Evolutionary conservation across 1,284 basidiomycete genomes (phyloP).

Genomic region (Erythrobasidium hasegawianum): DNA sequence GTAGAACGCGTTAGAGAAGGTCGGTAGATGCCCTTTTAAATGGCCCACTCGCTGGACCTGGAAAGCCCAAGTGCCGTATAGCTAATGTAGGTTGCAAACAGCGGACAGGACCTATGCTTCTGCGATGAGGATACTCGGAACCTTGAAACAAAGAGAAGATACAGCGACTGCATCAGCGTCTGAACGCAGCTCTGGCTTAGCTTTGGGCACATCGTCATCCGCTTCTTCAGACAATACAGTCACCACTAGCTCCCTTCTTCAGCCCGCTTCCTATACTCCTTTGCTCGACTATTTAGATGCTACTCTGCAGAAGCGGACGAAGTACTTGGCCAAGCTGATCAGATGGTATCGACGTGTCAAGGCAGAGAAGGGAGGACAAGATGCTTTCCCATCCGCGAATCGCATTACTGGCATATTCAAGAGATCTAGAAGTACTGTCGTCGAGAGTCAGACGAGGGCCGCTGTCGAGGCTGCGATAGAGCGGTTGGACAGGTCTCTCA

Average conservation of each 20-base stretch:
- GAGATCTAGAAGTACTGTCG: neutral
- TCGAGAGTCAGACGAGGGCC: conserved; percentile 25
- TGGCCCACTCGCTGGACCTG: too few relatives aligned
- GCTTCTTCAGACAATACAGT: neutral
- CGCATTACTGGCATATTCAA: neutral
- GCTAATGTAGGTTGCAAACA: neutral
- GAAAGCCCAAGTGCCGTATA: too few relatives aligned
- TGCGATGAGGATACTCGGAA: conserved; percentile 21
- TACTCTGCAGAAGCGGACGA: conserved; percentile 6
- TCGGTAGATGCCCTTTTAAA: too few relatives aligned
- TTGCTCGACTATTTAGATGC: conserved; percentile 33
- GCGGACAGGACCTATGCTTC: conserved; percentile 29
- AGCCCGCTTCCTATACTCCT: conserved; percentile 27
- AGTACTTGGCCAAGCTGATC: conserved; percentile 1
- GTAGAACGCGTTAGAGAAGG: conserved; percentile 12
- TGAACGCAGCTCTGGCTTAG: neutral
- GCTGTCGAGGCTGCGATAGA: conserved; percentile 56
- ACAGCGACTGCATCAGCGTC: neutral
- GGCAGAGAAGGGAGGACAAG: neutral
- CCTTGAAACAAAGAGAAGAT: conserved; percentile 10
- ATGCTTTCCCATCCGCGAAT: neutral
- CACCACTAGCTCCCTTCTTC: conserved; percentile 16
- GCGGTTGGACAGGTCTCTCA: conserved; percentile 70
- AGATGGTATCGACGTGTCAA: conserved; percentile 9
- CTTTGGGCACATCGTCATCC: neutral